Conservation (phyloP, 2,329 filamentous ascomycete species). For the Xylaria sp. region DNA sequence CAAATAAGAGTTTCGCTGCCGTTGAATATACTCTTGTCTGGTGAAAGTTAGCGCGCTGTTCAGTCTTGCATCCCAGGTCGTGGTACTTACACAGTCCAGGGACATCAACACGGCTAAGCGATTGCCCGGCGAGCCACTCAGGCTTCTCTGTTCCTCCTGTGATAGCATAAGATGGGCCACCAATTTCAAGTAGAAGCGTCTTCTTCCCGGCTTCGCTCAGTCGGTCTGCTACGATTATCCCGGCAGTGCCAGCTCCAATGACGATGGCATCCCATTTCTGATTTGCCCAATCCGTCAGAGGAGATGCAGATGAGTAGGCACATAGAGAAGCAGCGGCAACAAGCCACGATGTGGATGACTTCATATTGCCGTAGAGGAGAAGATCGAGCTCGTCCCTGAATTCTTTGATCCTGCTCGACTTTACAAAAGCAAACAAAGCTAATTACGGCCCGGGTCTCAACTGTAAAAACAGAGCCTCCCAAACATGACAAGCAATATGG, state of each 20-base stretch:
- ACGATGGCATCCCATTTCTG: constrained; percentile 53
- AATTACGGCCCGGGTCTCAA: background rate
- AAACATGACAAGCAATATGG: background rate
- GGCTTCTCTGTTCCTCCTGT: constrained; percentile 60
- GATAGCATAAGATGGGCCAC: constrained; percentile 60
- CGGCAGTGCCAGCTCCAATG: constrained; percentile 62
- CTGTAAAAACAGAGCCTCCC: background rate
- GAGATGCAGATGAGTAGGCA: constrained; percentile 29
- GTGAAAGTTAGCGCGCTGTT: background rate
- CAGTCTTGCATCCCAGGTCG: background rate
- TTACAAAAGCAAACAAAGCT: background rate
- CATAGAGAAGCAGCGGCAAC: background rate
- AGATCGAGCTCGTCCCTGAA: background rate
- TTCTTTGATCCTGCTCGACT: constrained; percentile 4
- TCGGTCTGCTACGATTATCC: constrained; percentile 62
- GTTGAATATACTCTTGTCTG: constrained; percentile 61
- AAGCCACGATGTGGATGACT: constrained; percentile 9
- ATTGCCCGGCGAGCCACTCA: constrained; percentile 58
- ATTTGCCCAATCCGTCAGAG: constrained; percentile 41
- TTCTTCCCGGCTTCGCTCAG: constrained; percentile 62
- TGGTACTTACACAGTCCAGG: constrained; percentile 58
- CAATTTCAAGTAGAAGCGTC: constrained; percentile 63
- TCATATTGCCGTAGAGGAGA: constrained; percentile 23
- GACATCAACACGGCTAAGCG: constrained; percentile 62
- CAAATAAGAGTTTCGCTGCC: constrained; percentile 55